These are phyloP conservation scores for Periconia macrospinosa DNA, from an alignment of 2,329 filamentous ascomycete species.

Conservation along the genomic window DNA sequence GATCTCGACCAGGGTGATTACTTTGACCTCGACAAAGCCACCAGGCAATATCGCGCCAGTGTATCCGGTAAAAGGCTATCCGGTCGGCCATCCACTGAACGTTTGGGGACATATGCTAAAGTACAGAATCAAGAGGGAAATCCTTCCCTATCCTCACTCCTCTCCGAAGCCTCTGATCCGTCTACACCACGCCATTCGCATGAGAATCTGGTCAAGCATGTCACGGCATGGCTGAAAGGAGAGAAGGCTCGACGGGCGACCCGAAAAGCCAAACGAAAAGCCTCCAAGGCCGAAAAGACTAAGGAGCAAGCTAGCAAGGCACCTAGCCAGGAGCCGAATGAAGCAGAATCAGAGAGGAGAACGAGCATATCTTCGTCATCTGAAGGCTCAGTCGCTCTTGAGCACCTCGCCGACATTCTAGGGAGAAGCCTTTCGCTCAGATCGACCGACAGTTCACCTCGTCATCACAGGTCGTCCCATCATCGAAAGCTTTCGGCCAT, in stretches of 20 bases:
- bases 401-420: constrained; percentile 78
- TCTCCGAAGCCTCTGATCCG: constrained; percentile 31
- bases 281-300: constrained; percentile 52
- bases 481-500: constrained; percentile 33
- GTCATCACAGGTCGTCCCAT: constrained; percentile 33
- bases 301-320: constrained; percentile 23
- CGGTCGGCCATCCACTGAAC: constrained; percentile 45
- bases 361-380: constrained; percentile 61
- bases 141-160: constrained; percentile 30
- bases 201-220: constrained; percentile 65
- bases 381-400: constrained; percentile 72
- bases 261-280: constrained; percentile 55
- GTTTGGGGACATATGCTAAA: constrained; percentile 24
- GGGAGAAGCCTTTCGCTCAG: constrained; percentile 62
- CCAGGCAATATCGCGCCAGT: constrained; percentile 42
- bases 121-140: constrained; percentile 25
- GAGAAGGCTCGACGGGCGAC: constrained; percentile 70
- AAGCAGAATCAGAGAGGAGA: constrained; percentile 39
- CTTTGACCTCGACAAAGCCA: constrained; percentile 42
- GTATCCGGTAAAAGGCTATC: constrained; percentile 47
- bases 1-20: constrained; percentile 48
- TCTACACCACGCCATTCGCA: constrained; percentile 31
- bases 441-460: constrained; percentile 40
- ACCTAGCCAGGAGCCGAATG: constrained; percentile 4
- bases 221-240: constrained; percentile 80